Evolutionary conservation across 78 protist species (phyloP).

Genomic region (Guillardia theta): DNA sequence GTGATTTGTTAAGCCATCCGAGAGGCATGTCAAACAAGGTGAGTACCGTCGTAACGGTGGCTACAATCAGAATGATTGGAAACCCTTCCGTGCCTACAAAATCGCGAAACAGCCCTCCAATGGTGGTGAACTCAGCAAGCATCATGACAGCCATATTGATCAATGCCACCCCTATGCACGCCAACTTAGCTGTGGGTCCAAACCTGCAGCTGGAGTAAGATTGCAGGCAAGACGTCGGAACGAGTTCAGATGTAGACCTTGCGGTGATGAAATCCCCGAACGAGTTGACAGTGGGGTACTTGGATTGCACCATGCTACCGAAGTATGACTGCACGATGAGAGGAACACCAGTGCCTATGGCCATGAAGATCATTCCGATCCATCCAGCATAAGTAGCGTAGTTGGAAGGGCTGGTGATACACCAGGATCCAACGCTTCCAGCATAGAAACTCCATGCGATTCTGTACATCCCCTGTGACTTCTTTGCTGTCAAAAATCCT

Average conservation of each 20-base stretch:
- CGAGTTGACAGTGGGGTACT: neutral
- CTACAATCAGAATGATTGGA: neutral
- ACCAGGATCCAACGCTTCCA: neutral
- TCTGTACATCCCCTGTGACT: neutral
- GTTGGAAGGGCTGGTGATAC: neutral
- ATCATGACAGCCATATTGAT: neutral
- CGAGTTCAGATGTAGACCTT: neutral
- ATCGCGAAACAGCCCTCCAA: neutral
- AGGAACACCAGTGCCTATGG: neutral
- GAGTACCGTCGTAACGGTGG: neutral
- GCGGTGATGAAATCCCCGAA: neutral
- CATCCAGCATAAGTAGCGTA: neutral
- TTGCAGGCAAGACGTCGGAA: neutral
- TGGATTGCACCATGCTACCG: neutral
- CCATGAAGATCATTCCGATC: neutral
- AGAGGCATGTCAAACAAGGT: too few species aligned
- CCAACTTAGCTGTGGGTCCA: neutral
- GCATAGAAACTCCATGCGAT: neutral
- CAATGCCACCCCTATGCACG: neutral
- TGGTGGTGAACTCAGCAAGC: slow-evolving; percentile 19
- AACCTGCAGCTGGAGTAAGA: neutral
- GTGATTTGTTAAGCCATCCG: too few species aligned
- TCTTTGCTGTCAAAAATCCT: neutral
- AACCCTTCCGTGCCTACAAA: neutral
- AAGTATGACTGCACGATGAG: neutral